Evolutionary conservation across 768 basidiomycete species (phyloP).

Genomic region (Cantharellus cinnabarinus): DNA sequence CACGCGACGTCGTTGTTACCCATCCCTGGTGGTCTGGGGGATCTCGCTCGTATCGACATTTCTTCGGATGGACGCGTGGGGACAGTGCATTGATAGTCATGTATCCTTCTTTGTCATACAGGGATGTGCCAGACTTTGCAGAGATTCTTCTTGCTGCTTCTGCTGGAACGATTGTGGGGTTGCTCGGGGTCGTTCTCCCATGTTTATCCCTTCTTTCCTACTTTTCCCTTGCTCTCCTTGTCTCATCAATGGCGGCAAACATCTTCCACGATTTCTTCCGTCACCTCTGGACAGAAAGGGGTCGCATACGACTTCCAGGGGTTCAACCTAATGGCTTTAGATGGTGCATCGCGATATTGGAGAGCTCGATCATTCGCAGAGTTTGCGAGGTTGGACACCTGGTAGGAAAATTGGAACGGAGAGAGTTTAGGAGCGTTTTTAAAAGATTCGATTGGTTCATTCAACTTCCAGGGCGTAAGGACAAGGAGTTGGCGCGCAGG

Average conservation of each 20-base stretch:
- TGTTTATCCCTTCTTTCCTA: not conserved
- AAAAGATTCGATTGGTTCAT: conserved; percentile 36
- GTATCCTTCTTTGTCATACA: conserved; percentile 29
- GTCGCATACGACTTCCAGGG: conserved; percentile 18
- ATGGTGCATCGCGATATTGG: conserved; percentile 28
- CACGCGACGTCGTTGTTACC: conserved; percentile 28
- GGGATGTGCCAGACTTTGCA: conserved; percentile 28
- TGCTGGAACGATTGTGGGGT: conserved; percentile 4
- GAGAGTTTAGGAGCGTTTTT: conserved; percentile 22
- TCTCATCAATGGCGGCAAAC: conserved; percentile 22
- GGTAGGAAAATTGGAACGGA: conserved; percentile 25
- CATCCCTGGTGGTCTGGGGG: conserved; percentile 41
- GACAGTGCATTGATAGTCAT: conserved; percentile 30
- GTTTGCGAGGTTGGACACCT: conserved; percentile 29
- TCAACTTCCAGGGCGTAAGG: not conserved
- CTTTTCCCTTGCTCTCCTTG: conserved; percentile 12
- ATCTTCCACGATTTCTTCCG: conserved; percentile 29
- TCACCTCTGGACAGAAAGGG: conserved; percentile 24
- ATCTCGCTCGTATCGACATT: conserved; percentile 26
- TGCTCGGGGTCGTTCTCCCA: not conserved
- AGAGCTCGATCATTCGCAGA: conserved; percentile 32
- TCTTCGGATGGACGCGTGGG: conserved; percentile 39
- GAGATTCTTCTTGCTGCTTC: conserved; percentile 15
- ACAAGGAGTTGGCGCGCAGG: not conserved
- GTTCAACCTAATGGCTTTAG: conserved; percentile 14